A percentile compares a stretch with the other conserved stretches of the same genome.
Evolutionary conservation across 768 basidiomycete genomes (phyloP).

Genomic region (Chalciporus piperatus): DNA sequence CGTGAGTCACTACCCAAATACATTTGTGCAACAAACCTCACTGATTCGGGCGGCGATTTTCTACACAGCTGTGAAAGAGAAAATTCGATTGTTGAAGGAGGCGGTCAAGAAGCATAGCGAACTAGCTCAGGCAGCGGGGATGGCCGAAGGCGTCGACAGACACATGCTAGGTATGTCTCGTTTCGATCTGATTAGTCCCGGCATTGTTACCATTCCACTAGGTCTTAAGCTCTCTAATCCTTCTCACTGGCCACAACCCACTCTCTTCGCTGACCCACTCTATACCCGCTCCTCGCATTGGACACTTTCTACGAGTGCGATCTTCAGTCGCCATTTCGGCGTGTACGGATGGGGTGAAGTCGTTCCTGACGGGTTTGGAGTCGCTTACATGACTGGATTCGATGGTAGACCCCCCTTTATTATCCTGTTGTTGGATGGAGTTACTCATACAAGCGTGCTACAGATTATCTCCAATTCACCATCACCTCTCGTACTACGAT

Average conservation of each 20-base stretch:
- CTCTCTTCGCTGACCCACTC: conserved; percentile 73
- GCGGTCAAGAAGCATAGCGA: conserved; percentile 64
- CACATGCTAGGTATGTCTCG: conserved; percentile 71
- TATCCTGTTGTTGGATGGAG: neutral
- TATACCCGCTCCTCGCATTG: conserved; percentile 72
- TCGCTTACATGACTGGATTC: conserved; percentile 92
- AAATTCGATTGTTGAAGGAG: conserved; percentile 50
- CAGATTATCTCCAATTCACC: conserved; percentile 82
- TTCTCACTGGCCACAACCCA: conserved; percentile 62
- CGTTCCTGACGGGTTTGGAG: conserved; percentile 90
- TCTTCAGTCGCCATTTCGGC: conserved; percentile 81
- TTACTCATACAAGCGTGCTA: conserved; percentile 1
- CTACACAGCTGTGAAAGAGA: conserved; percentile 33
- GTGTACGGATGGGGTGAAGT: conserved; percentile 97
- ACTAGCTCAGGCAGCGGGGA: conserved; percentile 64
- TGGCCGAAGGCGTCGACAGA: conserved; percentile 78
- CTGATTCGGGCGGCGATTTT: neutral
- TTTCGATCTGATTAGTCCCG: neutral
- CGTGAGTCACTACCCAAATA: conserved; percentile 20
- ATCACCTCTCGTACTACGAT: conserved; percentile 84
- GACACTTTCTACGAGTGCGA: conserved; percentile 86
- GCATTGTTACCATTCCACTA: conserved; percentile 23
- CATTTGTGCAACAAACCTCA: neutral
- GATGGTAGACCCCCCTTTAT: conserved; percentile 48
- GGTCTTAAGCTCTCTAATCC: conserved; percentile 69